Evolutionary conservation across 495 filamentous ascomycete genomes (phyloP), one percentile per base, ranked within the genome.

Genomic region (Beverwykella pulmonaria): DNA sequence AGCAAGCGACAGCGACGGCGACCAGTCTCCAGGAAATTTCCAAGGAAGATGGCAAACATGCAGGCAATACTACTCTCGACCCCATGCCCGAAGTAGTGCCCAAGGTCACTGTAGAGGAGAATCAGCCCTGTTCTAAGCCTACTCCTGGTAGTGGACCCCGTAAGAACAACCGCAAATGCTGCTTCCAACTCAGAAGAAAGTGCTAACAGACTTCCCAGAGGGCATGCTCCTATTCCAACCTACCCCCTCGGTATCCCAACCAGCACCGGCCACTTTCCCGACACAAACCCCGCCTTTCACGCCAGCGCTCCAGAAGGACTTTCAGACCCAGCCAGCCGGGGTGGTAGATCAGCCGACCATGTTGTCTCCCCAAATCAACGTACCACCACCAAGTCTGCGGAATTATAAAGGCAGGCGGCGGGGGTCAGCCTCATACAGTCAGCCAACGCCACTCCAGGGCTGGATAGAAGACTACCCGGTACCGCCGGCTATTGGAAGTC

Each of bases 381-480:
- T n/a, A 9, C 3, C 36, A 1, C 30, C 29, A n/a, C 3, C 36
- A 1, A 22, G 12, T 7, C 41, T 58, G 19, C 23, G 53, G 25
- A 39, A 34, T 41, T n/a, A 9, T 23, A 57, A 39, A 26, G 47
- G 25, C 26, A 23, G 1, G 12, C 63, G 39, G 20, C 23, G 5
- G 9, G 32, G 14, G 2, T 60, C 55, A 4, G 29, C 53, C 34
- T 49, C 61, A 7, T 30, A 59, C 57, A 53, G 30, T 26, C 55
- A 52, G 34, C 36, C 47, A 17, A 23, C 15, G 55, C 25, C 12
- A 27, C 46, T 9, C 47, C 27, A 44, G 17, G 39, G 29, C 19
- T 63, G 65, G 59, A 27, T 25, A 2, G 65, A 63, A 23, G 59
- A 68, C 34, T 9, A 56, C 1, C 36, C 32, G 0, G 19, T 27